Evolutionary conservation across 305 asterid species (phyloP).

Genomic region (Stenogyne calaminthoides): DNA sequence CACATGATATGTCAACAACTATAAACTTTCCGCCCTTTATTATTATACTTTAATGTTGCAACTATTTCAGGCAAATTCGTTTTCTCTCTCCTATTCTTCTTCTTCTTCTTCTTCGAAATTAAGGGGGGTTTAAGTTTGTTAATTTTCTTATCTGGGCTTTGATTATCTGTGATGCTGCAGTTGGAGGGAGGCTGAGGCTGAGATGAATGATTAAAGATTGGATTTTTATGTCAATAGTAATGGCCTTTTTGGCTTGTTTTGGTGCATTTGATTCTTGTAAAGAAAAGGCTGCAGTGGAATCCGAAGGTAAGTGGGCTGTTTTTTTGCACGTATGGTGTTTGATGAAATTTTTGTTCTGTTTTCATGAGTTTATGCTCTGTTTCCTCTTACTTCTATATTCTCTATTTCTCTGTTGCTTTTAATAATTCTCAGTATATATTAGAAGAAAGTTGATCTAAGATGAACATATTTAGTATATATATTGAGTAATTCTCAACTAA

Average conservation of each 20-base stretch:
- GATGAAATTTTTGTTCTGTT: neutral
- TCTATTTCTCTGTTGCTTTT: neutral
- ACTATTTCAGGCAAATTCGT: neutral
- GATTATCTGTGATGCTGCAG: conserved; percentile 21
- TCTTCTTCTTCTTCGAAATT: too few species aligned
- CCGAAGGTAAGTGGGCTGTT: conserved; percentile 37
- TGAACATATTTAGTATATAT: too few species aligned
- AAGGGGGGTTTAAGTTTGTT: neutral
- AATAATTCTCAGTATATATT: neutral
- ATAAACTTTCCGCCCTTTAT: too few species aligned
- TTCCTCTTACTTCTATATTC: neutral
- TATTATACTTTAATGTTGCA: neutral
- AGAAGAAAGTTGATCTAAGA: neutral
- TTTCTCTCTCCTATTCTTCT: neutral
- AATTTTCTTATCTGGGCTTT: conserved; percentile 14
- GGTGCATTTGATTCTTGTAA: conserved; percentile 51
- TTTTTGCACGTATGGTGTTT: neutral
- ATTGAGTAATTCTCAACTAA: too few species aligned
- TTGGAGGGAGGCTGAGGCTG: neutral
- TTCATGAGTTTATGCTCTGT: neutral
- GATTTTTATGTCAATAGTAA: conserved; percentile 29
- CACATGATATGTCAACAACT: neutral
- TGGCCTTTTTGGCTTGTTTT: conserved; percentile 54
- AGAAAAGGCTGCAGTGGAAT: conserved; percentile 26
- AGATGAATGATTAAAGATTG: conserved; percentile 25